These are phyloP conservation scores for Haematococcus lacustris DNA, from an alignment of 139 green algal genomes.

Conservation along the genomic window DNA sequence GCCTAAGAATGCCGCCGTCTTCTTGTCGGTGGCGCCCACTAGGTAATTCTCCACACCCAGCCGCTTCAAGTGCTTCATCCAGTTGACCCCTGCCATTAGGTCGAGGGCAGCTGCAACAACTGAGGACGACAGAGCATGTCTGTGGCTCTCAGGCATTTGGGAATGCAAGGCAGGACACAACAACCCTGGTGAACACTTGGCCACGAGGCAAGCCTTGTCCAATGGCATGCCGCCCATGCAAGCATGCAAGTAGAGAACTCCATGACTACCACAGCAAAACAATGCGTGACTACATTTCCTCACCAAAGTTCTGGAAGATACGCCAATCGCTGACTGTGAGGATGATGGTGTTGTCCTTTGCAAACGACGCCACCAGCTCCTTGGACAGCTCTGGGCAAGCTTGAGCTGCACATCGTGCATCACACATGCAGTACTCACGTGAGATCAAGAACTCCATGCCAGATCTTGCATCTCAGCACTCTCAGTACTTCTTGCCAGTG, in stretches of 20 bases:
- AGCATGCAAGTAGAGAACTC: not conserved
- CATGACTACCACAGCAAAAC: not conserved
- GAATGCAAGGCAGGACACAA: no score
- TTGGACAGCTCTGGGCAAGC: constrained; percentile 1
- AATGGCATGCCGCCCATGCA: not conserved
- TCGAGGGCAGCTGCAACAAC: no score
- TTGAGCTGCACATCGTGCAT: not conserved
- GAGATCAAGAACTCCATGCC: not conserved
- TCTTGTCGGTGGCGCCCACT: constrained; percentile 14
- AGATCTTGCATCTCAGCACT: not conserved
- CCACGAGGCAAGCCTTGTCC: no score
- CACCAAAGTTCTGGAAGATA: constrained; percentile 24
- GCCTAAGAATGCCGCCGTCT: constrained; percentile 3
- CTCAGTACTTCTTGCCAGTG: constrained; percentile 1
- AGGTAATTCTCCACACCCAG: constrained; percentile 28
- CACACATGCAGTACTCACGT: not conserved
- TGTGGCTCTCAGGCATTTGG: no score
- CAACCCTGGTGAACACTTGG: no score
- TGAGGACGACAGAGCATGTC: no score
- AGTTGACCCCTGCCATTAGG: constrained; percentile 19
- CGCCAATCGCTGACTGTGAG: constrained; percentile 14
- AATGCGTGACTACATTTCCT: not conserved
- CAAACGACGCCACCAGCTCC: constrained; percentile 25
- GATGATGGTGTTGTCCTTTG: constrained; percentile 19
- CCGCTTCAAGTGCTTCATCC: constrained; percentile 33